Evolutionary conservation across 2,329 filamentous ascomycete species (phyloP).

Genomic region (Ambrosiella xylebori): DNA sequence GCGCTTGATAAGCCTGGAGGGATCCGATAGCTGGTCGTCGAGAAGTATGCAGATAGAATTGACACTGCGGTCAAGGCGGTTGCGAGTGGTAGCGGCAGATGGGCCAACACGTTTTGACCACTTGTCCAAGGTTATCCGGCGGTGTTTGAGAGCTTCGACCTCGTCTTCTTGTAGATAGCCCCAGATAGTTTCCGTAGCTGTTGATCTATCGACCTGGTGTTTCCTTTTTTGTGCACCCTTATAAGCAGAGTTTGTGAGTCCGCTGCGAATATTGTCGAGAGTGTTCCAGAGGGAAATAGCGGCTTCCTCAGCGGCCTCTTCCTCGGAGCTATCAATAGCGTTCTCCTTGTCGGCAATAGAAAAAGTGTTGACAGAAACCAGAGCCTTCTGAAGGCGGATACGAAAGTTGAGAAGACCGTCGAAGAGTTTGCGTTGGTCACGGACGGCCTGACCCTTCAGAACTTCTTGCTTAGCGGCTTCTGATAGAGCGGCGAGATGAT

Average conservation of each 20-base stretch:
- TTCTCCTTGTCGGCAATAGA: slow-evolving; percentile 24
- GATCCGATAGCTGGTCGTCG: slow-evolving; percentile 47
- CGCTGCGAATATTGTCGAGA: slow-evolving; percentile 46
- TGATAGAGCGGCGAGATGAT: slow-evolving; percentile 12
- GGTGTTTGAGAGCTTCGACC: slow-evolving; percentile 35
- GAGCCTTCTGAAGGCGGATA: slow-evolving; percentile 81
- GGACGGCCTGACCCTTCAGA: slow-evolving; percentile 73
- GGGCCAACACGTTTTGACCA: slow-evolving; percentile 66
- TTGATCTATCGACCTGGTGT: slow-evolving; percentile 33
- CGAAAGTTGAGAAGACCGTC: slow-evolving; percentile 77
- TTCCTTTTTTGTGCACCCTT: slow-evolving; percentile 39
- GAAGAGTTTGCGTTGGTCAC: slow-evolving; percentile 68
- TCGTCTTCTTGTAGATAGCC: slow-evolving; percentile 52
- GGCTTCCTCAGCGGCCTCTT: slow-evolving; percentile 64
- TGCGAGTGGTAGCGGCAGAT: slow-evolving; percentile 16
- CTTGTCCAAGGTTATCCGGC: slow-evolving; percentile 63
- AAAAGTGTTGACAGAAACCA: slow-evolving; percentile 67
- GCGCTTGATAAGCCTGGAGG: slow-evolving; percentile 50
- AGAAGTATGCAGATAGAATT: slow-evolving; percentile 50
- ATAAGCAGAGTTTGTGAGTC: slow-evolving; percentile 22
- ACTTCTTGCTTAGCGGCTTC: slow-evolving; percentile 34
- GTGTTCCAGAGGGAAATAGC: slow-evolving; percentile 74
- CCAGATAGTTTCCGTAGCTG: slow-evolving; percentile 53
- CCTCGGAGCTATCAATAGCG: slow-evolving; percentile 27
- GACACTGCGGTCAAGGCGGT: slow-evolving; percentile 20